A percentile compares a stretch with the other conserved stretches of the same genome.
phyloP scores from a whole-genome alignment of 129 eudicot genomes.

The Flaveria bidentis region DNA sequence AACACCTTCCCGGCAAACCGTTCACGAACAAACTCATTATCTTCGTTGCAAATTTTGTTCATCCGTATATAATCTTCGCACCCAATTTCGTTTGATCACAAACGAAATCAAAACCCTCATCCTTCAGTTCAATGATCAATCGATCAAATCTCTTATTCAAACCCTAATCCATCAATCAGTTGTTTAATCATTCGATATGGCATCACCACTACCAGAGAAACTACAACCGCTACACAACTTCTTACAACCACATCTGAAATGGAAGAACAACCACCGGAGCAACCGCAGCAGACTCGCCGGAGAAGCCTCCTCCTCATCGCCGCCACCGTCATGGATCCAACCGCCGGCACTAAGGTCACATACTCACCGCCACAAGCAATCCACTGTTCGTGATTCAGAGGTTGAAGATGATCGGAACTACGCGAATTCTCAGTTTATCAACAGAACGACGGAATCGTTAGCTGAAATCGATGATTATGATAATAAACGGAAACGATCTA shows the following conservation, averaged over 20 bases:
- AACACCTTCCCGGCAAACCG: too few relatives aligned
- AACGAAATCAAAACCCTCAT: not conserved
- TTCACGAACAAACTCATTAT: too few relatives aligned
- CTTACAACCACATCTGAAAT: not conserved
- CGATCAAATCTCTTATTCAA: not conserved
- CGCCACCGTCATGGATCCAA: not conserved
- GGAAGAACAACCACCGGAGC: not conserved
- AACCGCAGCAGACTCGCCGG: not conserved
- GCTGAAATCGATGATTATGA: not conserved
- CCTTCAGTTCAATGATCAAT: not conserved
- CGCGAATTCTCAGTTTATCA: not conserved
- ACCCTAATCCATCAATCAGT: not conserved
- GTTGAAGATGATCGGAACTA: too few relatives aligned
- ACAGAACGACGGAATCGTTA: not conserved
- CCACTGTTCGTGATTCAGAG: not conserved
- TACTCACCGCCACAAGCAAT: not conserved
- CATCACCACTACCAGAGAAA: not conserved
- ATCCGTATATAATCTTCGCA: not conserved
- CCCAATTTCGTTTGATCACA: not conserved
- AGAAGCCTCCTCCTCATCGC: not conserved
- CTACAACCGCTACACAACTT: slow-evolving; percentile 1
- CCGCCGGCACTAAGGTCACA: not conserved
- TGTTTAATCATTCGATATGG: not conserved
- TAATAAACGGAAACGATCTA: slow-evolving; percentile 1
- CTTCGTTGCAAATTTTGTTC: not conserved